These are phyloP conservation scores for Leishmania amazonensis DNA, from an alignment of 208 protist species.

Conservation along the genomic window DNA sequence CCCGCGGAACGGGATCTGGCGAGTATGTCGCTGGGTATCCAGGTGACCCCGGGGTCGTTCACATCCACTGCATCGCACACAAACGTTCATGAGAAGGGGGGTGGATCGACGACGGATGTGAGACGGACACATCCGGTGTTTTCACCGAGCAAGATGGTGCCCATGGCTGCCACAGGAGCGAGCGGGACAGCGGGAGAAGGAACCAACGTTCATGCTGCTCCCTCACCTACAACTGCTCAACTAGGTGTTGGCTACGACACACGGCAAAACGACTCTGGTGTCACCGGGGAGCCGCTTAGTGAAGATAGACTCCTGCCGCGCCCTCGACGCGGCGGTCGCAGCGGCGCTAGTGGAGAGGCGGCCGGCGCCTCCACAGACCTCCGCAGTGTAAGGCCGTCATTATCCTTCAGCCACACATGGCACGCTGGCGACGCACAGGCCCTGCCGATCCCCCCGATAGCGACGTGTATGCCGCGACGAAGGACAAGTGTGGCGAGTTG, in stretches of 20 bases:
- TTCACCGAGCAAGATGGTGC: not conserved
- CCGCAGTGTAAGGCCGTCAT: not conserved
- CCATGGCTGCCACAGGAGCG: not conserved
- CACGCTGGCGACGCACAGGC: not conserved
- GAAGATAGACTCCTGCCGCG: not conserved
- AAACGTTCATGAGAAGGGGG: not conserved
- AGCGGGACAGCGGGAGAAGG: no score
- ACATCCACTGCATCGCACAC: not conserved
- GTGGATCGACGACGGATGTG: not conserved
- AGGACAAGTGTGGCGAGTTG: not conserved
- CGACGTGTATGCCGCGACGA: not conserved
- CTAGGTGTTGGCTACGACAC: not conserved
- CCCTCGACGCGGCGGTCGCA: not conserved
- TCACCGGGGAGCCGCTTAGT: no score
- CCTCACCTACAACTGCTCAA: not conserved
- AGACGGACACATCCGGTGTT: not conserved
- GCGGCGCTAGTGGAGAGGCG: not conserved
- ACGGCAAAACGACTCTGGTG: not conserved
- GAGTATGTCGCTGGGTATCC: not conserved
- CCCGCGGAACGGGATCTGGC: not conserved
- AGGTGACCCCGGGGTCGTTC: not conserved
- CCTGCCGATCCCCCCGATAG: no score
- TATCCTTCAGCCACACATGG: constrained; percentile 1
- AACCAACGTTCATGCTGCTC: not conserved
- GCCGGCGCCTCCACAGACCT: not conserved